Percentiles rank a stretch among this genome's conserved stretches.
Evolutionary conservation across 2,329 filamentous ascomycete species (phyloP).

Genomic region (Magnaporthiopsis poae): DNA sequence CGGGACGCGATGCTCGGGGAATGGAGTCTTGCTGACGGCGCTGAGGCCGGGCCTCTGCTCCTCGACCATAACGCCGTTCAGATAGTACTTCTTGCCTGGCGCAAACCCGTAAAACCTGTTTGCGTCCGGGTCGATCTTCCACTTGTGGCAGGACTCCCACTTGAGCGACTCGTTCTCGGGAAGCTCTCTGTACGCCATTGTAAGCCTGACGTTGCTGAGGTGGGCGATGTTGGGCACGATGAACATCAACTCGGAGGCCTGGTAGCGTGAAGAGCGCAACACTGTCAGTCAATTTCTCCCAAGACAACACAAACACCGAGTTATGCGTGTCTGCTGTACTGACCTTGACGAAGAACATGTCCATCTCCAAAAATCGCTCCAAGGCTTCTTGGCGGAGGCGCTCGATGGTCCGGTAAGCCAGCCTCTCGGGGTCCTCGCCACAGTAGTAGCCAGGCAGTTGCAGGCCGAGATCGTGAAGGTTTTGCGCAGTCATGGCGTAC

Average conservation of each 20-base stretch:
- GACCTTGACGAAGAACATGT: conserved; percentile 61
- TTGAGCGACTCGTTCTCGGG: conserved; percentile 38
- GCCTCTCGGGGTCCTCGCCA: conserved; percentile 31
- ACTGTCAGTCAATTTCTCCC: neutral
- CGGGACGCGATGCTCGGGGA: conserved; percentile 45
- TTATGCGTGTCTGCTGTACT: conserved; percentile 13
- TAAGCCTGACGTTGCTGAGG: conserved; percentile 44
- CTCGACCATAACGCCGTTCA: conserved; percentile 44
- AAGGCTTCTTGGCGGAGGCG: conserved; percentile 39
- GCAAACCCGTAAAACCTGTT: conserved; percentile 43
- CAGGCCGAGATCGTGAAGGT: conserved; percentile 41
- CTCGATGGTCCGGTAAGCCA: conserved; percentile 35
- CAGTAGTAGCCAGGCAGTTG: conserved; percentile 45
- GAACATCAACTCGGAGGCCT: conserved; percentile 54
- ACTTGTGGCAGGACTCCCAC: conserved; percentile 39
- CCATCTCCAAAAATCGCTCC: conserved; percentile 44
- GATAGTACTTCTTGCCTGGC: conserved; percentile 47
- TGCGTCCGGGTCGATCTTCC: conserved; percentile 48
- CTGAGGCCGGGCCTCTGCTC: conserved; percentile 40
- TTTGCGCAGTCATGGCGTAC: conserved; percentile 43
- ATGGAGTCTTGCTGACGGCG: conserved; percentile 42
- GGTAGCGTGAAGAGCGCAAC: neutral
- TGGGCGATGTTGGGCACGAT: conserved; percentile 49
- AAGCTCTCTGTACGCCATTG: conserved; percentile 51
- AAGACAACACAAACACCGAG: too few relatives aligned